Percentiles rank a stretch among this genome's conserved stretches.
These are phyloP conservation scores for Fulvia fulva DNA, from an alignment of 2,329 filamentous ascomycete species.

Conservation along the genomic window DNA sequence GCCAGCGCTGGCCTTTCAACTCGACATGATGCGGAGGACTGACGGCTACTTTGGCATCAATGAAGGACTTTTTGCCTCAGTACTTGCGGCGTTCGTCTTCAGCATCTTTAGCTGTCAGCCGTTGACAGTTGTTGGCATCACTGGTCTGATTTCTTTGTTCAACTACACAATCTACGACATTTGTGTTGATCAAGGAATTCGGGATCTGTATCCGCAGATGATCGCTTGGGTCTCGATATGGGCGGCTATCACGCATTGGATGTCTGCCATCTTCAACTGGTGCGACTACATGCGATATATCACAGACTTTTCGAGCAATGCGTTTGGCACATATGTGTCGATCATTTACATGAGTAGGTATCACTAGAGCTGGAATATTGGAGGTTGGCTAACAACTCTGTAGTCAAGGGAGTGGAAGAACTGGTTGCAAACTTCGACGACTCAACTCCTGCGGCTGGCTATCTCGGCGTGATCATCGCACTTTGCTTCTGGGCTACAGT, in stretches of 20 bases:
- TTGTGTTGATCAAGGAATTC: constrained; percentile 46
- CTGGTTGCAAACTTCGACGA: constrained; percentile 50
- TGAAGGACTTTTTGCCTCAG: constrained; percentile 53
- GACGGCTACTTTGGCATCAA: constrained; percentile 54
- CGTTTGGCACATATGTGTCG: constrained; percentile 54
- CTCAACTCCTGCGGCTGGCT: constrained; percentile 41
- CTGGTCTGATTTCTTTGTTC: constrained; percentile 52
- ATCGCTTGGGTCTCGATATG: constrained; percentile 56
- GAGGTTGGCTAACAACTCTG: constrained; percentile 8
- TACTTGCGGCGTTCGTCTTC: constrained; percentile 54
- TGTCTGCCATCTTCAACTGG: constrained; percentile 49
- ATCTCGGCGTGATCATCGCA: constrained; percentile 48
- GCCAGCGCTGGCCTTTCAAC: constrained; percentile 55
- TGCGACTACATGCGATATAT: constrained; percentile 59
- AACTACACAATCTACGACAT: constrained; percentile 60
- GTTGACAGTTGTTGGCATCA: constrained; percentile 55
- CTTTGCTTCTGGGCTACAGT: constrained; percentile 52
- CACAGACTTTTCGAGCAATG: constrained; percentile 53
- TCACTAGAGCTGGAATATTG: not conserved
- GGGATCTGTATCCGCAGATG: constrained; percentile 50
- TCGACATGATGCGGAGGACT: constrained; percentile 57
- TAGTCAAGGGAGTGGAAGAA: constrained; percentile 56
- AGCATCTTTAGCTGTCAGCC: constrained; percentile 51
- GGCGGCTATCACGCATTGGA: constrained; percentile 56
- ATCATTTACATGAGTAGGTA: constrained; percentile 50